phyloP scores from a whole-genome alignment of 1,139 yeast genomes.

The Pichia kudriavzevii region DNA sequence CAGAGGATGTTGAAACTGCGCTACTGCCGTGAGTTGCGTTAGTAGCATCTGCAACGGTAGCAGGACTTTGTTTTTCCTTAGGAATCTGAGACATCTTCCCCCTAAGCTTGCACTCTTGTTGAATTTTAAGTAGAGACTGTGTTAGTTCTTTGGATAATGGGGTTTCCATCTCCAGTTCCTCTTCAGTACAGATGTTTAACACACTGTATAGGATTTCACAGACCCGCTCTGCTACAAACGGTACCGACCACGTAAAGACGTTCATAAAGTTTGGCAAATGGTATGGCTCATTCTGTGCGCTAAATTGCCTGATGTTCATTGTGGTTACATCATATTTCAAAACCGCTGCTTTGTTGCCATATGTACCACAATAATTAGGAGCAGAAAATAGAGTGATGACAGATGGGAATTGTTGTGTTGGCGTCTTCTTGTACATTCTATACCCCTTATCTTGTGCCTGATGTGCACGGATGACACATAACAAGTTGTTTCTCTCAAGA shows the following conservation, averaged over 20 bases:
- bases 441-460: conserved; percentile 98
- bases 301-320: conserved; percentile 93
- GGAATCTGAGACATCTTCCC: neutral
- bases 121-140: conserved; percentile 16
- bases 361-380: conserved; percentile 89
- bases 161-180: conserved; percentile 77
- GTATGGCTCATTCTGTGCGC: conserved; percentile 90
- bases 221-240: conserved; percentile 95
- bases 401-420: conserved; percentile 86
- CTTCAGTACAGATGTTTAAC: conserved; percentile 89
- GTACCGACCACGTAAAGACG: conserved; percentile 95
- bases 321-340: conserved; percentile 85
- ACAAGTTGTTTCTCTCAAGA: conserved; percentile 67
- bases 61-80: neutral
- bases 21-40: no score
- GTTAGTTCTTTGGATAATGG: conserved; percentile 33
- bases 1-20: no score
- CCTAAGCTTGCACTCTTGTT: conserved; percentile 1
- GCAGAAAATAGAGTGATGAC: conserved; percentile 91
- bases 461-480: conserved; percentile 88
- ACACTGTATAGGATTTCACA: conserved; percentile 91
- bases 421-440: conserved; percentile 84
- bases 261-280: conserved; percentile 98
- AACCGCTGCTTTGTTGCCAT: conserved; percentile 94
- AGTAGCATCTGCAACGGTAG: neutral